These are phyloP conservation scores for Penicillium robsamsonii DNA, from an alignment of 495 filamentous ascomycete species.

Conservation along the genomic window DNA sequence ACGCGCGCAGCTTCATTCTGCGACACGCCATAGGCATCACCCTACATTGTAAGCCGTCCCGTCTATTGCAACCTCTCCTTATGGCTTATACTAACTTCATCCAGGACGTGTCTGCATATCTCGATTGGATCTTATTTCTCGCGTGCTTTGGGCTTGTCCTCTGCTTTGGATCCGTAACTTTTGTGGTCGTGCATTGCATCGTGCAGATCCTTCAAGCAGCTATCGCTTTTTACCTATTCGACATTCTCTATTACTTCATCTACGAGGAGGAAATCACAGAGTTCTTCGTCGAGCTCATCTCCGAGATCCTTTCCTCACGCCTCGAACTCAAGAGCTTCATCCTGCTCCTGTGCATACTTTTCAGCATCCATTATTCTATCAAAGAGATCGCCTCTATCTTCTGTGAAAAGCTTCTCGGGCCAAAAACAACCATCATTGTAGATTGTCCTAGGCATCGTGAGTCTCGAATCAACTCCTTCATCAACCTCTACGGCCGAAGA, in stretches of 20 bases:
- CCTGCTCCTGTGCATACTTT: background rate
- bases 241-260: background rate
- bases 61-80: background rate
- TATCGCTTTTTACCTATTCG: background rate
- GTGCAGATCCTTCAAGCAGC: background rate
- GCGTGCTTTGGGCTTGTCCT: background rate
- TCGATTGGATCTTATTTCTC: background rate
- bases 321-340: background rate
- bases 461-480: constrained; percentile 1
- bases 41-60: background rate
- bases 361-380: background rate
- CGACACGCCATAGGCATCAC: background rate
- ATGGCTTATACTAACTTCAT: background rate
- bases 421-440: background rate
- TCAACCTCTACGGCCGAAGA: background rate
- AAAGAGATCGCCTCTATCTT: background rate
- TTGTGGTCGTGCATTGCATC: background rate
- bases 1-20: background rate
- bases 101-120: background rate
- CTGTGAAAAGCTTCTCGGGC: background rate
- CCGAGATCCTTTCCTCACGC: background rate
- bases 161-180: background rate
- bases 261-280: background rate
- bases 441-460: background rate
- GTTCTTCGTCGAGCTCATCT: background rate